Base-by-base conservation (phyloP, 2,329 filamentous ascomycete genomes). In the Pseudocercospora musae region DNA sequence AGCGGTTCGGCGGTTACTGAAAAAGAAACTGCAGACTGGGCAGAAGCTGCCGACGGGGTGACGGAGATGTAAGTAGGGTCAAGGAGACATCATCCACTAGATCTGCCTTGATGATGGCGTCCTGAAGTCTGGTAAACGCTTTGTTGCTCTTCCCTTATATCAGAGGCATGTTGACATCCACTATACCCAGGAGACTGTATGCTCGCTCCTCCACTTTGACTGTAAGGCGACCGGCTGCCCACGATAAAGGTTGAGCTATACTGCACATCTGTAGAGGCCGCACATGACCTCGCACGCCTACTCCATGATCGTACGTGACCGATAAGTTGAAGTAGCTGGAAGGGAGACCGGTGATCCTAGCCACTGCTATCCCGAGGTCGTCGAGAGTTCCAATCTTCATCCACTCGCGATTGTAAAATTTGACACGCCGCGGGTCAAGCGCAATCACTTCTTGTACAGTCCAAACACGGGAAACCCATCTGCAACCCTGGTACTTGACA, bases 141-240 rank as follows among this genome's bases (percentile, higher is more conserved):
- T 53, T 37, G n/a, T 7, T 37, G n/a, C 57, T 50, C 18, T 63
- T 44, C 6, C 61, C 61, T 18, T 63, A 63, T n/a, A 59, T 27
- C 1, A 60, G 7, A 0, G 57, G 20, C 75, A 82, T 79, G 31
- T 78, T 74, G 42, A 82, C 71, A 0, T 70, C 70, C 25, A 82
- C 81, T 0, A 82, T 70, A 0, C 80, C 80, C 1, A 82, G 59
- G 0, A 82, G 69, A 4, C 72, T 80, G 53, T 82, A 82, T 0
- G 78, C 78, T 18, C 72, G 70, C 40, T 82, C 80, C 53, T 82
- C 79, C 0, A 58, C 3, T 3, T 73, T 27, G 13, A 63, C 58
- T 4, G 65, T 65, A 8, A 9, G 23, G 1, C 65, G 31, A 11
- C 27, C 10, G 11, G 62, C 31, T 18, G 60, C 63, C 65, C 65